Evolutionary conservation across 2,329 filamentous ascomycete species (phyloP).

Genomic region (Alternaria rosae): DNA sequence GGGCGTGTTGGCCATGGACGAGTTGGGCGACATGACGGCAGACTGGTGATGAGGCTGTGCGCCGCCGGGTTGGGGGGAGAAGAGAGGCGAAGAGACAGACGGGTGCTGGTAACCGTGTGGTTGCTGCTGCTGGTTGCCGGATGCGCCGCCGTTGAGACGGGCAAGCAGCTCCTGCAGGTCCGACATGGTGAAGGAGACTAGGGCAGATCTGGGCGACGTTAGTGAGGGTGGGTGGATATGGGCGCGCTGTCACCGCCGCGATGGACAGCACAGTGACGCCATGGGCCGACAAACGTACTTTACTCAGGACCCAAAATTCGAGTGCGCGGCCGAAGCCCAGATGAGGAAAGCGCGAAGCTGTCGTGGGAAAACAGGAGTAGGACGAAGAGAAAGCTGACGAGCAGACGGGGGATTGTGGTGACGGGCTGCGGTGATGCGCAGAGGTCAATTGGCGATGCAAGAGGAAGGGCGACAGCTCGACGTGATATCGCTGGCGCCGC

Average conservation of each 20-base stretch:
- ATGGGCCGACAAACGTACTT: conserved; percentile 25
- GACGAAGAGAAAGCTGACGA: conserved; percentile 15
- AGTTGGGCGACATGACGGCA: conserved; percentile 65
- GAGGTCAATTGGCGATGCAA: conserved; percentile 20
- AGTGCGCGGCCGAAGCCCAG: conserved; percentile 26
- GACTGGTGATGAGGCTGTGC: conserved; percentile 65
- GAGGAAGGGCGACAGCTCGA: conserved; percentile 9
- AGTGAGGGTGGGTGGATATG: conserved; percentile 12
- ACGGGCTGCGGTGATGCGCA: conserved; percentile 25
- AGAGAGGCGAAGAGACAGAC: conserved; percentile 65
- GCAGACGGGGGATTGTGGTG: conserved; percentile 13
- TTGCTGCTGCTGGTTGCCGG: conserved; percentile 32
- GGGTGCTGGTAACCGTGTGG: conserved; percentile 57
- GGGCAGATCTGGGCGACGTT: conserved; percentile 29
- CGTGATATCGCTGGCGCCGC: conserved; percentile 16
- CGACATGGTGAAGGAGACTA: conserved; percentile 45
- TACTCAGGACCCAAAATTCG: conserved; percentile 40
- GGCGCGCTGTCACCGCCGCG: conserved; percentile 9
- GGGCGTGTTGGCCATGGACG: conserved; percentile 55
- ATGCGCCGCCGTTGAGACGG: conserved; percentile 50
- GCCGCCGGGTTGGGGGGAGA: conserved; percentile 62
- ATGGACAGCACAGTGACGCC: conserved; percentile 15
- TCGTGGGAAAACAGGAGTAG: conserved; percentile 1
- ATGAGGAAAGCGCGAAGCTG: conserved; percentile 16
- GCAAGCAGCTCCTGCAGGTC: conserved; percentile 56